Base-by-base conservation (phyloP, 257 asterid genomes). In the Solanum lycopersicoides region DNA sequence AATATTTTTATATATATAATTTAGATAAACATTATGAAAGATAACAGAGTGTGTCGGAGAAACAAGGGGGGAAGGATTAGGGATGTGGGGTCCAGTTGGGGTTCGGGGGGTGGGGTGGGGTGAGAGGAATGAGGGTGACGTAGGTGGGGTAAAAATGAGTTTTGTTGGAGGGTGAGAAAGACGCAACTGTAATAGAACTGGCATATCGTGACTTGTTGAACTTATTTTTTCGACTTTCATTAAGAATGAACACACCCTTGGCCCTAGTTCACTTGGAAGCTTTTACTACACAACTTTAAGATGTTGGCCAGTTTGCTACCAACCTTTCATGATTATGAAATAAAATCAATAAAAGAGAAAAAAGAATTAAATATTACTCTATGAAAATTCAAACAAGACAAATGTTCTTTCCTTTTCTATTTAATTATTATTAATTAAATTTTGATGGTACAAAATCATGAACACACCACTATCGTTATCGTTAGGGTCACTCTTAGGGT, bases 21-120 rank as follows among this genome's bases (percentile, higher is more conserved):
- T n/a, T n/a, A n/a, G n/a, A n/a, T n/a, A n/a, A n/a, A n/a, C n/a
- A n/a, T n/a, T 71, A 34, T 34, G 2, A 34, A 9, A 71, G 5
- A 0, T 14, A 8, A 3, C 7, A 16, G 1, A 0, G 7, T 11
- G 3, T 21, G 7, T 4, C 14, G 30, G 12, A 10, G 28, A 21
- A 59, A 20, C 5, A 7, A 16, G 0, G 9, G 9, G 69, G 9
- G 11, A 3, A 18, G 76, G 23, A 69, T 32, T 71, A 71, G 23
- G 12, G 14, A 32, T 71, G 25, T 71, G 25, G n/a, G 23, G 41
- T 69, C 2, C 12, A 23, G 4, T 16, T 25, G 0, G 34, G 32
- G 16, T 3, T 34, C 0, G 35, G 35, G 35, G 35, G n/a, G n/a
- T n/a, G n/a, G n/a, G n/a, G n/a, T n/a, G n/a, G 3, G 4, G 72